Evolutionary conservation across 148 eudicot genomes (phyloP).

Genomic region (Rhododendron williamsianum): DNA sequence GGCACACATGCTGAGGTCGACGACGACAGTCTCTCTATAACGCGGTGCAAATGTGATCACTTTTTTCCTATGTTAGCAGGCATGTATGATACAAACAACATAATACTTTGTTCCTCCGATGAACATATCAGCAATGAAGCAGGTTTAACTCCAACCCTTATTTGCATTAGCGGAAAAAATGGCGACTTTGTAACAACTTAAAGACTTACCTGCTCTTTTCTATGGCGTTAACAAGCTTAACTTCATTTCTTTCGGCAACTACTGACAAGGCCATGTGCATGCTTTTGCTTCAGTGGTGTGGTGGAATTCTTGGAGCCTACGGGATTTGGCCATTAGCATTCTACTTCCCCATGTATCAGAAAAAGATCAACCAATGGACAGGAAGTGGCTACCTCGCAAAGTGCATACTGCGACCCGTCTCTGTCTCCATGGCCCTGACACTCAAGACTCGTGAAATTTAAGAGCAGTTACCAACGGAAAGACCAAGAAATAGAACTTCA

Average conservation of each 20-base stretch:
- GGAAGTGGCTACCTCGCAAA: neutral
- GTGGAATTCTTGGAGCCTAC: constrained; percentile 6
- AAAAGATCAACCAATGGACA: constrained; percentile 8
- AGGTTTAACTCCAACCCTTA: neutral
- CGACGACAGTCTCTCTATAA: neutral
- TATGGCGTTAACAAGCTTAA: neutral
- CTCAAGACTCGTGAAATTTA: neutral
- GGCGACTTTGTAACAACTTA: neutral
- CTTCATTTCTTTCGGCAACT: neutral
- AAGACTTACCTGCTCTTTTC: neutral
- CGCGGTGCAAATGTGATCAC: neutral
- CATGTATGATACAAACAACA: neutral
- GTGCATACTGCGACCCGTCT: neutral
- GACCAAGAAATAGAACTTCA: neutral
- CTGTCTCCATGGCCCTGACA: neutral
- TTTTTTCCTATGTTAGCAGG: neutral
- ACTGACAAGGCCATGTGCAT: neutral
- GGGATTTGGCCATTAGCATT: neutral
- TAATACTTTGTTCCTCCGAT: neutral
- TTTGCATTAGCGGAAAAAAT: neutral
- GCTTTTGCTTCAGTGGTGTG: neutral
- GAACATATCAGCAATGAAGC: neutral
- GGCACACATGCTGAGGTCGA: neutral
- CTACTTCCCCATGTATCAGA: neutral
- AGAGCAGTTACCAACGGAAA: neutral